These are phyloP conservation scores for Micromonas commoda DNA, from an alignment of 139 green algal genomes.

Conservation along the genomic window DNA sequence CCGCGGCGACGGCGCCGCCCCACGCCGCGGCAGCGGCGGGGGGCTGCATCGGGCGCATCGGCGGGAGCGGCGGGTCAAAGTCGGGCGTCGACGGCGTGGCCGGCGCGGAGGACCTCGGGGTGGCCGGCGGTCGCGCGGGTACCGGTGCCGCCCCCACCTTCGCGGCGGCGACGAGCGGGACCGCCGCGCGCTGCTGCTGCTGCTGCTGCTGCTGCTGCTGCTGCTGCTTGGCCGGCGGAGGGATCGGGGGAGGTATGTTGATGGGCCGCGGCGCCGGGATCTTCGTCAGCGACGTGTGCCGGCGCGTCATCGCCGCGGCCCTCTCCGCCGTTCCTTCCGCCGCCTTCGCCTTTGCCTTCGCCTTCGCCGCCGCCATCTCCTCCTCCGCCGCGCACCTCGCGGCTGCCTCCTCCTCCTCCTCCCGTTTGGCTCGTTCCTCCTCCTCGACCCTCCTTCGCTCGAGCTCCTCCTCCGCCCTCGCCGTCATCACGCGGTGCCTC, in stretches of 20 bases:
- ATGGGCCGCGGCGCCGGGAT: neutral
- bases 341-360: neutral
- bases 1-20: neutral
- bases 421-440: neutral
- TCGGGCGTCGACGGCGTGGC: neutral
- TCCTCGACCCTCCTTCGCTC: conserved; percentile 2
- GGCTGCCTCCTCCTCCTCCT: neutral
- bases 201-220: neutral
- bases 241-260: neutral
- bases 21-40: neutral
- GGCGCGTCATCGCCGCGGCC: neutral
- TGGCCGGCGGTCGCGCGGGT: neutral
- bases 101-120: neutral
- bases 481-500: neutral
- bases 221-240: neutral
- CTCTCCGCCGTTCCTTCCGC: neutral
- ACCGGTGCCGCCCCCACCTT: neutral
- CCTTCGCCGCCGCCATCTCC: neutral
- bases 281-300: neutral
- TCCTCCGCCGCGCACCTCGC: neutral
- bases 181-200: neutral
- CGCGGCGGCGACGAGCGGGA: neutral
- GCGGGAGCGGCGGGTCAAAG: neutral
- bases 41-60: neutral
- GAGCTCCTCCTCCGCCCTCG: neutral